Conservation (phyloP, 306 rosid species). For the Dalbergia cultrata region DNA sequence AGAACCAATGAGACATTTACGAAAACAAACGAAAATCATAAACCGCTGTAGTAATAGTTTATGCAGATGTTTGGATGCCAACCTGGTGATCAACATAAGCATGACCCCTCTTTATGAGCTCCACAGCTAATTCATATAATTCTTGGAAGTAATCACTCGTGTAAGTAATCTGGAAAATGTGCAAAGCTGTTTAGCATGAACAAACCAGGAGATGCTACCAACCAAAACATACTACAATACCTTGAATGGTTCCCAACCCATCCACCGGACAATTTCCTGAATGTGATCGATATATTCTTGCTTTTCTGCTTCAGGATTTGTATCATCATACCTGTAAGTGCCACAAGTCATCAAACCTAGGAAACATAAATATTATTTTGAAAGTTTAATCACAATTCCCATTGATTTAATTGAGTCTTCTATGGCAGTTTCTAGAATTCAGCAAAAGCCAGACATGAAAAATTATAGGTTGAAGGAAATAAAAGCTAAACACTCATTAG, state of each 20-base stretch:
- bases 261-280: conserved; percentile 95
- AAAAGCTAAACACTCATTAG: background rate
- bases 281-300: conserved; percentile 96
- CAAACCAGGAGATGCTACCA: background rate
- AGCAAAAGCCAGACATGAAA: conserved; percentile 27
- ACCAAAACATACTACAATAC: conserved; percentile 50
- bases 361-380: conserved; percentile 13
- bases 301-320: conserved; percentile 97
- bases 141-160: conserved; percentile 97
- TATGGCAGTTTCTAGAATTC: background rate
- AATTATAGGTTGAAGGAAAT: background rate
- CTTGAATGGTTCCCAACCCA: conserved; percentile 98
- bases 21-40: conserved; percentile 20
- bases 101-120: conserved; percentile 84
- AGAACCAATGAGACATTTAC: conserved; percentile 23
- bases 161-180: conserved; percentile 78
- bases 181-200: conserved; percentile 32
- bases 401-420: background rate
- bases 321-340: conserved; percentile 84
- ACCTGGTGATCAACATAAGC: conserved; percentile 99
- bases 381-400: conserved; percentile 6
- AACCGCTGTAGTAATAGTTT: background rate
- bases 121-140: conserved; percentile 90
- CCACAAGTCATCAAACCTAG: conserved; percentile 34
- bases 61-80: conserved; percentile 31